Percentiles rank a stretch among this genome's conserved stretches.
Evolutionary conservation across 2,329 filamentous ascomycete species (phyloP).

Genomic region (Colletotrichum sp.): DNA sequence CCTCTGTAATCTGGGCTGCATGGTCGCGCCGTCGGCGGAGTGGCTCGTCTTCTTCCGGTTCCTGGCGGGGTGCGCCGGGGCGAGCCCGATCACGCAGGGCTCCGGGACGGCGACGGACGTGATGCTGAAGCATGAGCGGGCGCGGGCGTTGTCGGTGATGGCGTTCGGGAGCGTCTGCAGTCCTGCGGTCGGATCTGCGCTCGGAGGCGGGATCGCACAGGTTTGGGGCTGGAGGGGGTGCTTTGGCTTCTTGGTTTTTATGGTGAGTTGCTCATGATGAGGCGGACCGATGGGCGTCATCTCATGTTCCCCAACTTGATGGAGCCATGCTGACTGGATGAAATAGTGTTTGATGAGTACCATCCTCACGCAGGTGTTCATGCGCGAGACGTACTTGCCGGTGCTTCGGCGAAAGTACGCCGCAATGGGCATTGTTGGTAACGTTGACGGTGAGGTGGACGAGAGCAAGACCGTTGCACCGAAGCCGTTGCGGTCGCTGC

Average conservation of each 20-base stretch:
- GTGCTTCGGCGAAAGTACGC: not conserved
- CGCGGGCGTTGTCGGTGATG: not conserved
- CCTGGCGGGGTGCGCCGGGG: not conserved
- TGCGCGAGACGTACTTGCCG: slow-evolving; percentile 9
- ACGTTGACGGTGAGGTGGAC: not conserved
- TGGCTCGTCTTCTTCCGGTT: slow-evolving; percentile 3
- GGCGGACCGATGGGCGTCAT: not conserved
- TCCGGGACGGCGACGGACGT: not conserved
- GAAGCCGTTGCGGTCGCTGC: not conserved
- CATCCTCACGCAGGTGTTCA: not conserved
- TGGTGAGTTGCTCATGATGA: not conserved
- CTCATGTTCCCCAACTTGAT: too few species aligned
- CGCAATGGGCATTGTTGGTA: not conserved
- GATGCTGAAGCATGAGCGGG: slow-evolving; percentile 1
- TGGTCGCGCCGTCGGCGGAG: not conserved
- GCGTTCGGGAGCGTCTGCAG: slow-evolving; percentile 11
- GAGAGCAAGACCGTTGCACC: not conserved
- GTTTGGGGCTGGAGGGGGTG: slow-evolving; percentile 1
- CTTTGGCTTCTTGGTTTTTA: not conserved
- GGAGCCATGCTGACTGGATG: not conserved
- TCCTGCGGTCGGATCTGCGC: not conserved
- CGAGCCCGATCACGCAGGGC: slow-evolving; percentile 7
- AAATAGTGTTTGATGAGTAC: not conserved
- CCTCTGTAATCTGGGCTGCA: not conserved
- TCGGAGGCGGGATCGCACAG: not conserved